phyloP scores from a whole-genome alignment of 148 eudicot genomes.

The Amaranthus palmeri region DNA sequence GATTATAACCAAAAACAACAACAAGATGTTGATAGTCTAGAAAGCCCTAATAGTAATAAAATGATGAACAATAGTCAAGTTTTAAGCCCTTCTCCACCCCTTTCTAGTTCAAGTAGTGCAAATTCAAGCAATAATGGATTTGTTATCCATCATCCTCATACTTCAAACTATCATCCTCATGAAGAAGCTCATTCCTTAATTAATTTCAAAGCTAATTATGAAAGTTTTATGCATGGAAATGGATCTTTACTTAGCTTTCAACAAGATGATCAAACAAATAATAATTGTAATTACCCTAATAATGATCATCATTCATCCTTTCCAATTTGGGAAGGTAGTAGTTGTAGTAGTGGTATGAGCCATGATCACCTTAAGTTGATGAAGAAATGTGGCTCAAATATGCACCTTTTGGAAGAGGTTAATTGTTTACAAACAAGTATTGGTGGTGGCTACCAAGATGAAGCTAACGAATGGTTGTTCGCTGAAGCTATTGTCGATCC shows the following conservation, averaged over 20 bases:
- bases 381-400: slow-evolving; percentile 17
- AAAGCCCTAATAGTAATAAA: slow-evolving; percentile 25
- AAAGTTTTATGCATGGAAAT: slow-evolving; percentile 26
- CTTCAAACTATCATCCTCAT: slow-evolving; percentile 30
- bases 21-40: slow-evolving; percentile 30
- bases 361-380: slow-evolving; percentile 12
- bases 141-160: slow-evolving; percentile 23
- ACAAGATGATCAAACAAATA: slow-evolving; percentile 16
- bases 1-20: slow-evolving; percentile 32
- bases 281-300: neutral
- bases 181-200: slow-evolving; percentile 56
- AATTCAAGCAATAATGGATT: slow-evolving; percentile 48
- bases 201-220: slow-evolving; percentile 42
- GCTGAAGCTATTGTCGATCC: slow-evolving; percentile 24
- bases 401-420: slow-evolving; percentile 26
- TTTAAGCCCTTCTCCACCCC: slow-evolving; percentile 43
- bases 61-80: slow-evolving; percentile 28
- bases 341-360: slow-evolving; percentile 18
- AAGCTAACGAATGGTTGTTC: slow-evolving; percentile 45
- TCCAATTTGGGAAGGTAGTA: slow-evolving; percentile 41
- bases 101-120: slow-evolving; percentile 63
- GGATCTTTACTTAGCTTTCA: slow-evolving; percentile 63
- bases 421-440: slow-evolving; percentile 25
- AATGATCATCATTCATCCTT: slow-evolving; percentile 15
- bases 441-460: slow-evolving; percentile 25